Percentiles rank a stretch among this genome's conserved stretches.
Conservation (phyloP, 768 basidiomycete genomes). For the Naganishia onofrii region DNA sequence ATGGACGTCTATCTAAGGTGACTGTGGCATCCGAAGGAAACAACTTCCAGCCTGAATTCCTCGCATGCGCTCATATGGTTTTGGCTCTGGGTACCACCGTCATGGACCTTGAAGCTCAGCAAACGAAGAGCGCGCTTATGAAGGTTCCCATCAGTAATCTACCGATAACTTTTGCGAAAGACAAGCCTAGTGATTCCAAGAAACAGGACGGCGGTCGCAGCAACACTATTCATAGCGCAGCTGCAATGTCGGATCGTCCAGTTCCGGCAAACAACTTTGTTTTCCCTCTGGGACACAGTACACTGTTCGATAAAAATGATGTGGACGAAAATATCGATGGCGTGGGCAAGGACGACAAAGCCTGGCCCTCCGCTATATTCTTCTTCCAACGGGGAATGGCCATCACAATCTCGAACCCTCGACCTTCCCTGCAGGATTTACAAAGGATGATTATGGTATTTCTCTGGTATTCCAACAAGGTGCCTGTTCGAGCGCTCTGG, state of each 20-base stretch:
- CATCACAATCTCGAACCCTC: not conserved
- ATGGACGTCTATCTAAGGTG: not conserved
- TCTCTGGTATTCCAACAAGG: slow-evolving; percentile 7
- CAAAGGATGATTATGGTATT: slow-evolving; percentile 16
- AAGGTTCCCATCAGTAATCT: too few relatives aligned
- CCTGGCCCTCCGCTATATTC: not conserved
- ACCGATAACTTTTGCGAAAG: not conserved
- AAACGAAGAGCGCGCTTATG: slow-evolving; percentile 2
- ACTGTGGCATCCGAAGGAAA: not conserved
- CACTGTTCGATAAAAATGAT: slow-evolving; percentile 8
- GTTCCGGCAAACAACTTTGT: slow-evolving; percentile 16
- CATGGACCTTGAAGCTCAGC: slow-evolving; percentile 14
- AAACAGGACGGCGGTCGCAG: not conserved
- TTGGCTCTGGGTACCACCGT: slow-evolving; percentile 2
- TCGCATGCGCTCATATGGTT: slow-evolving; percentile 11
- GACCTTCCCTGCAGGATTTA: not conserved
- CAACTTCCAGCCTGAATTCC: slow-evolving; percentile 6
- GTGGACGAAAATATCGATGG: slow-evolving; percentile 10
- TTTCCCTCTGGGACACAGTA: slow-evolving; percentile 13
- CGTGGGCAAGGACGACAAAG: not conserved
- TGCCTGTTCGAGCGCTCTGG: slow-evolving; percentile 3
- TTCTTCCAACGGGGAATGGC: slow-evolving; percentile 7
- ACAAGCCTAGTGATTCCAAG: not conserved
- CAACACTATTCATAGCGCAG: not conserved
- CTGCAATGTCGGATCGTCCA: slow-evolving; percentile 7